These are phyloP conservation scores for Arthrinium phaeospermum DNA, from an alignment of 2,329 filamentous ascomycete genomes.

Conservation along the genomic window DNA sequence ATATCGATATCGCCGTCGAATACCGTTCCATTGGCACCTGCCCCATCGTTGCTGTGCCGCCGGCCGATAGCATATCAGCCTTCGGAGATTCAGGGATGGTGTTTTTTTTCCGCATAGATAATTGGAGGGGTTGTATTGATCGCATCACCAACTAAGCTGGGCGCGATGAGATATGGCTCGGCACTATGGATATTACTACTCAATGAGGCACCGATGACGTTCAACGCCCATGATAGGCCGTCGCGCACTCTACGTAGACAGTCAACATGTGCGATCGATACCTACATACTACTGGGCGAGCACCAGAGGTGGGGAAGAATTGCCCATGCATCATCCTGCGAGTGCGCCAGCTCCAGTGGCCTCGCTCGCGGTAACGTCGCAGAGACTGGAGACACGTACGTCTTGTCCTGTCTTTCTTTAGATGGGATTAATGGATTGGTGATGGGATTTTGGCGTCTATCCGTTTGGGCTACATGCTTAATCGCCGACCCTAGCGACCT, in stretches of 20 bases:
- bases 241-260: neutral
- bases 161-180: conserved; percentile 1
- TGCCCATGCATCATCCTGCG: neutral
- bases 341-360: neutral
- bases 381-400: conserved; percentile 10
- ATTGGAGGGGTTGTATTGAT: neutral
- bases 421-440: neutral
- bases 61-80: neutral
- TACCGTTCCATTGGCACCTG: neutral
- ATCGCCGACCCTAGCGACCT: neutral
- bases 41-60: neutral
- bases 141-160: neutral
- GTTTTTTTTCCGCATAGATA: neutral
- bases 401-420: neutral
- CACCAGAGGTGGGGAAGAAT: neutral
- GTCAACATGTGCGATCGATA: neutral
- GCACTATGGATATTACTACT: neutral
- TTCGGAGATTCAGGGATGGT: neutral
- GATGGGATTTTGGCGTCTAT: neutral
- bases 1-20: neutral
- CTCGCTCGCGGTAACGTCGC: conserved; percentile 8
- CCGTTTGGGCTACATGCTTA: neutral
- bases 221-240: neutral
- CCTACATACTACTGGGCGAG: conserved; percentile 4
- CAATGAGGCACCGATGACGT: conserved; percentile 3